Evolutionary conservation across 2,329 filamentous ascomycete genomes (phyloP).

Genomic region (Sporothrix pallida): DNA sequence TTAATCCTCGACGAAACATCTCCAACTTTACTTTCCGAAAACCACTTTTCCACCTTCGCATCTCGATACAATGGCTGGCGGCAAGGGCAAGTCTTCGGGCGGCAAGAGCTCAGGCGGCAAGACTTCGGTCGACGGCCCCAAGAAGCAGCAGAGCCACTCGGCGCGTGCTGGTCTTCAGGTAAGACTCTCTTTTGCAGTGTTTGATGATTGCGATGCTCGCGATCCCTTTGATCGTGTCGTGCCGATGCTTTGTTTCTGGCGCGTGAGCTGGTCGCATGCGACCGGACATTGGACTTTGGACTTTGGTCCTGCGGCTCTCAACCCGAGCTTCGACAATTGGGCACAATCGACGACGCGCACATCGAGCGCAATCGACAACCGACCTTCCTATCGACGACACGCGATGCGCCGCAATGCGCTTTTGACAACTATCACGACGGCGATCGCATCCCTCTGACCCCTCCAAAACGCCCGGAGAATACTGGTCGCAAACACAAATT

Average conservation of each 20-base stretch:
- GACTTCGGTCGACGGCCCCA: conserved; percentile 68
- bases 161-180: conserved; percentile 95
- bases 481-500: neutral
- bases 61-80: conserved; percentile 67
- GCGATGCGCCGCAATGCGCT: neutral
- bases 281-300: too few species aligned
- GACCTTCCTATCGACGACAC: neutral
- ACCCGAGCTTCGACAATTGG: neutral
- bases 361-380: neutral
- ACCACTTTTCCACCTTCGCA: conserved; percentile 17
- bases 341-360: neutral
- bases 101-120: conserved; percentile 88
- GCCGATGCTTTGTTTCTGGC: neutral
- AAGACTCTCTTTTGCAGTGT: conserved; percentile 50
- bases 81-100: conserved; percentile 91
- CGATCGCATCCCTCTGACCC: neutral
- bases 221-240: conserved; percentile 37
- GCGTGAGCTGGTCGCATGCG: neutral
- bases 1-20: neutral
- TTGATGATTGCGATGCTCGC: neutral
- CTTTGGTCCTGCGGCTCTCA: neutral
- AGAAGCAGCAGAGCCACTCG: conserved; percentile 95
- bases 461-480: too few species aligned
- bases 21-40: conserved; percentile 32
- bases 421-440: neutral